Evolutionary conservation across 1,284 basidiomycete species (phyloP).

Genomic region (Marasmius sp.): DNA sequence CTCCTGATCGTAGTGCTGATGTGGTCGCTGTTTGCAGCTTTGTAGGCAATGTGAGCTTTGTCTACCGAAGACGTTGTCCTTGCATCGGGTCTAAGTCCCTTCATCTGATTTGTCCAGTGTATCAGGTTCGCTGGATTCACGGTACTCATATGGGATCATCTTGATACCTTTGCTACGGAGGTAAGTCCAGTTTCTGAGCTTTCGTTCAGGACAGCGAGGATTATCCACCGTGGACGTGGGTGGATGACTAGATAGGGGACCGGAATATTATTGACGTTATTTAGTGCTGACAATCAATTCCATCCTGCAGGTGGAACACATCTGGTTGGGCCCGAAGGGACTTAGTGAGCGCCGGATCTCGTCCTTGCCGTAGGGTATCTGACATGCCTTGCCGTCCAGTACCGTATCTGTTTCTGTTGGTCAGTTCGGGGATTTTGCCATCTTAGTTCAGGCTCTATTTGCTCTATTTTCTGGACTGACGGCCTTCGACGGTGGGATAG

Average conservation of each 20-base stretch:
- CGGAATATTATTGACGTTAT: no score
- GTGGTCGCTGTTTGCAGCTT: not conserved
- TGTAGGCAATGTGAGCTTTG: not conserved
- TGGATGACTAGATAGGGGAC: no score
- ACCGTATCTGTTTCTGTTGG: slow-evolving; percentile 48
- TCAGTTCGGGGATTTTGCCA: slow-evolving; percentile 22
- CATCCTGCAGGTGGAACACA: slow-evolving; percentile 38
- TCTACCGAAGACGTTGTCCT: not conserved
- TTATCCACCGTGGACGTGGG: no score
- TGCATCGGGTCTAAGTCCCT: not conserved
- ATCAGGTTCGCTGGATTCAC: slow-evolving; percentile 41
- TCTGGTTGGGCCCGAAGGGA: slow-evolving; percentile 50
- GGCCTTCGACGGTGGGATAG: slow-evolving; percentile 19
- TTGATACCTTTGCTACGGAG: slow-evolving; percentile 21
- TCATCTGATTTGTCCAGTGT: slow-evolving; percentile 24
- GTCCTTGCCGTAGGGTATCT: not conserved
- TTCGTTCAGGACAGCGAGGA: no score
- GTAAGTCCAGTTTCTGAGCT: slow-evolving; percentile 7
- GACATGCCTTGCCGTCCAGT: slow-evolving; percentile 27
- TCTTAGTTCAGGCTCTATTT: not conserved
- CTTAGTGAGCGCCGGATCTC: slow-evolving; percentile 33
- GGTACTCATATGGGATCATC: slow-evolving; percentile 32
- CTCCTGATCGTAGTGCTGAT: not conserved
- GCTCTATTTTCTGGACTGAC: not conserved
- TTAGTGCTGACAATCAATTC: not conserved